Percentiles rank a stretch among this genome's conserved stretches.
Conservation (phyloP, 306 rosid genomes). For the Sicyos baderoa region DNA sequence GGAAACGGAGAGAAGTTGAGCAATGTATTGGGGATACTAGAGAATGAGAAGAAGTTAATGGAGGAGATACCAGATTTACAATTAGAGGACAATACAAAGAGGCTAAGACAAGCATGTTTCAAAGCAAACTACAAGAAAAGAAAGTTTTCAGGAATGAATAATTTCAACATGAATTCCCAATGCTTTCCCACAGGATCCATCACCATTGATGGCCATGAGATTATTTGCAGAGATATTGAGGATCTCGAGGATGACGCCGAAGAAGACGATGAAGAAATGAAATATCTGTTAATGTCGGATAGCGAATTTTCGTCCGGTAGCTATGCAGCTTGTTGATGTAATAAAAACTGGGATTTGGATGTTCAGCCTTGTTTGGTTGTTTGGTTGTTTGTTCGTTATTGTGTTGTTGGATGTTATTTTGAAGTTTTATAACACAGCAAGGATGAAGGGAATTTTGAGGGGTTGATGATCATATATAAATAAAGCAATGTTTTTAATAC, state of each 20-base stretch:
- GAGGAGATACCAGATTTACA: conserved; percentile 71
- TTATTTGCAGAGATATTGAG: no score
- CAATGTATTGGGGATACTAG: conserved; percentile 45
- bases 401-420: conserved; percentile 3
- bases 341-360: background rate
- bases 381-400: background rate
- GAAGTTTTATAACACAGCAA: background rate
- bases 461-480: background rate
- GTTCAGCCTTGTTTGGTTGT: background rate
- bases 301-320: conserved; percentile 21
- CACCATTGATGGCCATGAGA: no score
- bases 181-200: no score
- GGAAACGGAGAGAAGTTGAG: conserved; percentile 28
- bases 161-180: no score
- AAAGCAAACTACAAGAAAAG: conserved; percentile 88
- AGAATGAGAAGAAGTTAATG: conserved; percentile 58
- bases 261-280: conserved; percentile 28
- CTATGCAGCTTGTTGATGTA: background rate
- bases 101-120: conserved; percentile 80
- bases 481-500: background rate
- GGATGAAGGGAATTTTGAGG: background rate
- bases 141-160: conserved; percentile 22
- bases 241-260: background rate
- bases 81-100: conserved; percentile 49
- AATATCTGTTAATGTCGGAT: conserved; percentile 23